A percentile compares a stretch with the other conserved stretches of the same genome.
Evolutionary conservation across 192 early-diverging fungal genomes (phyloP).

Genomic region (Dispira simplex): DNA sequence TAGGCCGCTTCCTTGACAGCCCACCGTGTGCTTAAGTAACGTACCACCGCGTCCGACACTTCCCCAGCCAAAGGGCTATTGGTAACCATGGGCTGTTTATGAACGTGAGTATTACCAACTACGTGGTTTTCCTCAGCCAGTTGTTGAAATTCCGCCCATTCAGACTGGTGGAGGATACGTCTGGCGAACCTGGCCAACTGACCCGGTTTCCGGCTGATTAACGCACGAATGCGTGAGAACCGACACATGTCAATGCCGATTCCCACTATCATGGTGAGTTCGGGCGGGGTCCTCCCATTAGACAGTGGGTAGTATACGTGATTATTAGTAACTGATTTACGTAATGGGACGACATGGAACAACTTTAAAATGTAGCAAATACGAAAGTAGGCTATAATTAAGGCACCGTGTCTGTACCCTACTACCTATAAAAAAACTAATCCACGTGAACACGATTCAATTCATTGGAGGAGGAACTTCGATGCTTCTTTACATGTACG

Average conservation of each 20-base stretch:
- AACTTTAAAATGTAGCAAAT: too few relatives aligned
- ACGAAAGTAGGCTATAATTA: too few relatives aligned
- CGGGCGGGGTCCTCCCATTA: too few relatives aligned
- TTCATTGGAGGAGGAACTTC: too few relatives aligned
- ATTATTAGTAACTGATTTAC: too few relatives aligned
- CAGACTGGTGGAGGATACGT: background rate
- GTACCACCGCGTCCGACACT: background rate
- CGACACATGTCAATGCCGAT: background rate
- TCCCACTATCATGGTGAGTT: too few relatives aligned
- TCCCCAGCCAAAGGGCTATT: background rate
- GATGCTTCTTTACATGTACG: too few relatives aligned
- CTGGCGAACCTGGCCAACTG: background rate
- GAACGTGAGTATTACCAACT: background rate
- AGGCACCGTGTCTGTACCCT: too few relatives aligned
- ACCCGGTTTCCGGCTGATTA: background rate
- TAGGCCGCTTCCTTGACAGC: slow-evolving; percentile 57
- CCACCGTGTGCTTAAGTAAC: slow-evolving; percentile 30
- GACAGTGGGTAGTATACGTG: too few relatives aligned
- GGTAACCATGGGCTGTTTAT: background rate
- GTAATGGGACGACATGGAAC: too few relatives aligned
- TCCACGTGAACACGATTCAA: too few relatives aligned
- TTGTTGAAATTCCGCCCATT: background rate
- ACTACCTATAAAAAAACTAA: too few relatives aligned
- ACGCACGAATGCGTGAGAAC: slow-evolving; percentile 1
- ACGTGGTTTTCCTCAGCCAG: background rate